Evolutionary conservation across 352 stramenopile species (phyloP).

Genomic region (Elongisporangium senticosum): DNA sequence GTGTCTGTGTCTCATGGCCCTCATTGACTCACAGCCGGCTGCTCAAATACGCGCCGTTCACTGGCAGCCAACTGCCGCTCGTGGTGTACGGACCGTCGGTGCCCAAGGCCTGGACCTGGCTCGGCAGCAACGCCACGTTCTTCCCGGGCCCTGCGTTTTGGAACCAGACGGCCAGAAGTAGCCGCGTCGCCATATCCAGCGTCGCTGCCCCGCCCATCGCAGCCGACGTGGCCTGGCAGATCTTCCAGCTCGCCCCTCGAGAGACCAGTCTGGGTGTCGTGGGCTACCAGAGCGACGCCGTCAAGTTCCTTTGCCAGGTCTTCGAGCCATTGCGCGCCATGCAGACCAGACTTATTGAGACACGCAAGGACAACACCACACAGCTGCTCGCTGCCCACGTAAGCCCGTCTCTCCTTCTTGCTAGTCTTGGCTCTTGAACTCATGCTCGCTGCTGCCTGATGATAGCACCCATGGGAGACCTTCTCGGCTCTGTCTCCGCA

Average conservation of each 20-base stretch:
- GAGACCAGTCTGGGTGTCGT: conserved; percentile 62
- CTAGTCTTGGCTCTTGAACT: neutral
- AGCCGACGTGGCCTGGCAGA: conserved; percentile 74
- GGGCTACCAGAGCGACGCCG: conserved; percentile 43
- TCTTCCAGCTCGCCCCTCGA: conserved; percentile 76
- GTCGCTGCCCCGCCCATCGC: conserved; percentile 68
- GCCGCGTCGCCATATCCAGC: conserved; percentile 34
- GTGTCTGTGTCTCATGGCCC: neutral
- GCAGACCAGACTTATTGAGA: conserved; percentile 12
- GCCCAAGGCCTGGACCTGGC: conserved; percentile 34
- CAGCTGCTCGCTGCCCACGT: conserved; percentile 41
- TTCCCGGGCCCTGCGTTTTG: conserved; percentile 78
- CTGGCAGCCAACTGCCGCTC: conserved; percentile 52
- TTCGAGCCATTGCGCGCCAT: conserved; percentile 57
- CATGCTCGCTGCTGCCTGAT: conserved; percentile 1
- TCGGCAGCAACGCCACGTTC: conserved; percentile 65
- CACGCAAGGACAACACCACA: neutral
- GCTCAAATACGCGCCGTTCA: conserved; percentile 43
- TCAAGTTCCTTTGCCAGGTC: conserved; percentile 67
- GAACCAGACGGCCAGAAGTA: conserved; percentile 5
- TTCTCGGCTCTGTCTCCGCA: conserved; percentile 68
- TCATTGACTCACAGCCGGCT: conserved; percentile 23
- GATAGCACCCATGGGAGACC: conserved; percentile 82
- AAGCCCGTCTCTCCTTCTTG: conserved; percentile 6
- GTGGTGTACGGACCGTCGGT: conserved; percentile 77